Conservation (phyloP, 1,284 basidiomycete genomes). For the Cutaneotrichosporon mucoides region DNA sequence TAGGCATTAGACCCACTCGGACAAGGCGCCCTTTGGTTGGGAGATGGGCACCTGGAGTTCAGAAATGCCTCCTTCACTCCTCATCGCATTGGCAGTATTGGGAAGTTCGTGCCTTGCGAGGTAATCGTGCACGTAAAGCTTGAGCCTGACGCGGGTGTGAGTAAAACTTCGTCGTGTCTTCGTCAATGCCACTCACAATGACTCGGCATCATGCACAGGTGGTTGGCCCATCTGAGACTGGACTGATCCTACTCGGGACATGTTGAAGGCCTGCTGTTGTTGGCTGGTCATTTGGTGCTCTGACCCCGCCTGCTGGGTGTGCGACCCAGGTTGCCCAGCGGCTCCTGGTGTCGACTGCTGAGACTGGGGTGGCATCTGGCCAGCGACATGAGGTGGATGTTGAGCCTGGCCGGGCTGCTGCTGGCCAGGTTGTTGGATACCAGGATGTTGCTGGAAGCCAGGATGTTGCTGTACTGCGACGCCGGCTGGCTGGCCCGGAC, state of each 20-base stretch:
- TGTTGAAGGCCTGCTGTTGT: constrained; percentile 29
- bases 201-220: constrained; percentile 27
- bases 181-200: constrained; percentile 31
- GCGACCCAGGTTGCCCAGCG: constrained; percentile 4
- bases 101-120: constrained; percentile 41
- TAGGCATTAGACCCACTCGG: constrained; percentile 41
- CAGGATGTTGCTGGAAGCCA: constrained; percentile 19
- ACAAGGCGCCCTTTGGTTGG: constrained; percentile 45
- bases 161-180: background rate
- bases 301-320: constrained; percentile 11
- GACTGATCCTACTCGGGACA: constrained; percentile 33
- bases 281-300: constrained; percentile 20
- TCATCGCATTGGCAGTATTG: constrained; percentile 37
- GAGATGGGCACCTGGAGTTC: constrained; percentile 45
- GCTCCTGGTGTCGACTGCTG: constrained; percentile 25
- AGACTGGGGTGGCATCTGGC: constrained; percentile 14
- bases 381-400: constrained; percentile 19
- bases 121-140: constrained; percentile 46
- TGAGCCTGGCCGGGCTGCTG: constrained; percentile 25
- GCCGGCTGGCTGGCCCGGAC: constrained; percentile 11
- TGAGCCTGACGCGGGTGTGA: constrained; percentile 31
- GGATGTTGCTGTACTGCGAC: constrained; percentile 7
- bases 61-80: constrained; percentile 41
- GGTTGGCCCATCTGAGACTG: constrained; percentile 23
- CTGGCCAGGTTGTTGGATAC: constrained; percentile 1